Conservation (phyloP, 768 basidiomycete genomes). For the Phylloporus arenicola region DNA sequence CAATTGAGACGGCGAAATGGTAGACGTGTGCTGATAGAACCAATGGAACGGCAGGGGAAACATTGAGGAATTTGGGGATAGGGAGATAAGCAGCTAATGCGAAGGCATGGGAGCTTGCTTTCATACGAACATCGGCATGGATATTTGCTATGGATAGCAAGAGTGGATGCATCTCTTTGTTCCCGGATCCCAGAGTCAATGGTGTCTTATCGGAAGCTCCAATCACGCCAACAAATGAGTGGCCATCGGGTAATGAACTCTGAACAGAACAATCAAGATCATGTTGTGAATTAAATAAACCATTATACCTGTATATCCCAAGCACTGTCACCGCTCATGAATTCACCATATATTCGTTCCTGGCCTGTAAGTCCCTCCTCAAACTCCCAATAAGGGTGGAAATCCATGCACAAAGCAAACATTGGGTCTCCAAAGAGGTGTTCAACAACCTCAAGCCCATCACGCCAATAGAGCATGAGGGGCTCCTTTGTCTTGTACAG, state of each 20-base stretch:
- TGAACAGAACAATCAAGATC: neutral
- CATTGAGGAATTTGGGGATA: constrained; percentile 25
- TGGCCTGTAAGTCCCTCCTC: neutral
- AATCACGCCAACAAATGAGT: constrained; percentile 29
- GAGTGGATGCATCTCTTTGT: constrained; percentile 29
- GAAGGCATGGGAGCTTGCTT: constrained; percentile 29
- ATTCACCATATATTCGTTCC: constrained; percentile 12
- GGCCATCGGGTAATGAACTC: constrained; percentile 11
- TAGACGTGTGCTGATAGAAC: constrained; percentile 26
- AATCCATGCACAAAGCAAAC: constrained; percentile 7
- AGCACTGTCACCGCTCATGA: constrained; percentile 19
- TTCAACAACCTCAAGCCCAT: constrained; percentile 25
- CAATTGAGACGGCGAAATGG: constrained; percentile 28
- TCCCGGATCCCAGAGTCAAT: constrained; percentile 28
- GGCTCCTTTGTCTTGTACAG: constrained; percentile 1
- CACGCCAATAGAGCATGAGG: constrained; percentile 9
- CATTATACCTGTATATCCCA: constrained; percentile 23
- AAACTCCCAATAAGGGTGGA: constrained; percentile 3
- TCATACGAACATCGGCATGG: constrained; percentile 23
- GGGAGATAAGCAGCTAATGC: constrained; percentile 28
- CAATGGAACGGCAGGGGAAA: constrained; percentile 16
- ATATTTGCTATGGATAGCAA: constrained; percentile 33
- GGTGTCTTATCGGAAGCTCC: constrained; percentile 32
- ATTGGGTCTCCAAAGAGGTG: constrained; percentile 23
- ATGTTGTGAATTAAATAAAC: neutral